Evolutionary conservation across 441 rosid species (phyloP), one percentile per base, ranked within the genome.

Genomic region (Erysimum pusillum): DNA sequence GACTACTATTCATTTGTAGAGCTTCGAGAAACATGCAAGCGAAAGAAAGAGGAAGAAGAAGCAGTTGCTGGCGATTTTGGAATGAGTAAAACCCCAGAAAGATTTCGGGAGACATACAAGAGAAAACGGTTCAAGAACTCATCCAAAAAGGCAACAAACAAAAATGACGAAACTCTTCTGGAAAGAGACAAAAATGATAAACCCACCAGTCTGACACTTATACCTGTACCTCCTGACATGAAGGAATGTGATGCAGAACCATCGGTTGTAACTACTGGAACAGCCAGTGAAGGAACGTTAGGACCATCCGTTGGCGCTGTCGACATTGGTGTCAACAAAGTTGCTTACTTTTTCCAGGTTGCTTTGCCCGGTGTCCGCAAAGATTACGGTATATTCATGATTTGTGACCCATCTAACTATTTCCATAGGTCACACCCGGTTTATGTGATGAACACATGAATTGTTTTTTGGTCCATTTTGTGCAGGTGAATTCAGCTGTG

Each of bases 341-440:
- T 49, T 58, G 93, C 93, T 15, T 89, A 84, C 78, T 82, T 86
- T 41, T 89, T 90, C 56, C 86, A 64, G 61, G 91, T 85, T 76
- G 87, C 93, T 45, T 70, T 87, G 57, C 93, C 96, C 6, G 90
- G 90, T 75, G 87, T 89, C 71, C 59, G 79, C 70, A 86, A 69
- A 66, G 87, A 85, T 64, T 69, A 67, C 18, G 76, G 90, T 89
- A 82, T 5, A 82, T 34, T 42, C 67, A 67, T 64, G 38, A 49
- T 61, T 10, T 42, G 45, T 52, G 44, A 10, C 20, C 49, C 58
- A 77, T 20, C 48, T 35, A 67, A 53, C 64, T 44, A 13, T 52
- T 34, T 53, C 35, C 15, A 39, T 18, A n/a, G 5, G 20, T 49
- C 73, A 28, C 52, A 57, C 39, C 14, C 32, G 53, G 25, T 69